These are phyloP conservation scores for Aspergillus flavus DNA, from an alignment of 2,329 filamentous ascomycete genomes.

Conservation along the genomic window DNA sequence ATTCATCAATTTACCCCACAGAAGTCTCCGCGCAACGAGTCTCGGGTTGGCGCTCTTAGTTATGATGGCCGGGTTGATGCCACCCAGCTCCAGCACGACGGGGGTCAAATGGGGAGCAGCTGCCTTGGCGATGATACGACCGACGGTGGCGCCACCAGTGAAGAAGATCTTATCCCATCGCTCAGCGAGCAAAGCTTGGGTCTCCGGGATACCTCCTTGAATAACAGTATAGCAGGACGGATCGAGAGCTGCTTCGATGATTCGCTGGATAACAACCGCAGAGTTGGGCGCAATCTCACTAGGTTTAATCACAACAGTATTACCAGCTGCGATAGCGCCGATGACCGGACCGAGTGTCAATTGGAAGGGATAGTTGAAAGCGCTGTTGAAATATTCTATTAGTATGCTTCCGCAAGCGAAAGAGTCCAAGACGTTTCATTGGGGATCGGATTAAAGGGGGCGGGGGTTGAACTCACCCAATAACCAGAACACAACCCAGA, in stretches of 20 bases:
- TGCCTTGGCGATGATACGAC: constrained; percentile 85
- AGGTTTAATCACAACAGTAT: constrained; percentile 87
- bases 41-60: constrained; percentile 79
- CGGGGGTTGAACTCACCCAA: constrained; percentile 60
- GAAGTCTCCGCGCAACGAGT: constrained; percentile 77
- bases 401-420: neutral
- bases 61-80: constrained; percentile 87
- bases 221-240: constrained; percentile 73
- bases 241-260: constrained; percentile 77
- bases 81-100: constrained; percentile 85
- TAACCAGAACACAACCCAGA: constrained; percentile 78
- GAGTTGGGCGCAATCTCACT: constrained; percentile 78
- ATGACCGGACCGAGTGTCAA: constrained; percentile 76
- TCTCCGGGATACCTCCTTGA: constrained; percentile 80
- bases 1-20: constrained; percentile 87
- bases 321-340: constrained; percentile 89
- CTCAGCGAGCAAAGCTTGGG: constrained; percentile 76
- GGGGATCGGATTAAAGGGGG: neutral
- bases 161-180: constrained; percentile 99
- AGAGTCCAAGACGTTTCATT: neutral
- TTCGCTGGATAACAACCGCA: constrained; percentile 76
- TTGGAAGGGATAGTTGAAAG: constrained; percentile 93
- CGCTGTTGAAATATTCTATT: constrained; percentile 44
- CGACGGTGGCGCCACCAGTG: constrained; percentile 78
- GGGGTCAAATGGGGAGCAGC: constrained; percentile 88